A percentile compares a stretch with the other conserved stretches of the same genome.
These are phyloP conservation scores for Chaetomidium leptoderma DNA, from an alignment of 495 filamentous ascomycete genomes.

Conservation along the genomic window DNA sequence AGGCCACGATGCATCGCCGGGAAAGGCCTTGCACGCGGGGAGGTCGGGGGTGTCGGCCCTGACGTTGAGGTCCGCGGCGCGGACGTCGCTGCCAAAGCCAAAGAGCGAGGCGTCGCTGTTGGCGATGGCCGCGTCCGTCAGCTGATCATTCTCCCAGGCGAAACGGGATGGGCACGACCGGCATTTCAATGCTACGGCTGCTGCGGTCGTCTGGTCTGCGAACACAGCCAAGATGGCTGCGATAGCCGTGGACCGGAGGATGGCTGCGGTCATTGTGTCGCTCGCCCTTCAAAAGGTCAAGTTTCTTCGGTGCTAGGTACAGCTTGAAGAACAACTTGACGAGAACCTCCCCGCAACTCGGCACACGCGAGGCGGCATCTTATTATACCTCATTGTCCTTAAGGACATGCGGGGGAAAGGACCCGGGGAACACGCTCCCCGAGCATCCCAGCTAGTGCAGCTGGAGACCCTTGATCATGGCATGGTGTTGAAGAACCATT, in stretches of 20 bases:
- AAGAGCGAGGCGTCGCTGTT: slow-evolving; percentile 8
- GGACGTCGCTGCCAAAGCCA: slow-evolving; percentile 8
- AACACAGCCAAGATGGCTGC: slow-evolving; percentile 9
- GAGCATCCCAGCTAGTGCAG: neutral
- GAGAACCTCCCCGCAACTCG: neutral
- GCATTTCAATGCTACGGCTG: neutral
- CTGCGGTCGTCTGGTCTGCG: slow-evolving; percentile 1
- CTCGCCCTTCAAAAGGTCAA: neutral
- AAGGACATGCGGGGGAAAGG: neutral
- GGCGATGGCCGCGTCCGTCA: slow-evolving; percentile 16
- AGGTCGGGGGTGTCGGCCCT: neutral
- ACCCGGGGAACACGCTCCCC: neutral
- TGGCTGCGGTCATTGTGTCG: neutral
- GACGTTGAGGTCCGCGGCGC: neutral
- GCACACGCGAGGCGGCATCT: neutral
- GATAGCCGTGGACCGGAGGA: neutral
- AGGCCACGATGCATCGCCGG: slow-evolving; percentile 48
- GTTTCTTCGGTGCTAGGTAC: neutral
- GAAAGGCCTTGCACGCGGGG: slow-evolving; percentile 47
- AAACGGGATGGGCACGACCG: slow-evolving; percentile 17
- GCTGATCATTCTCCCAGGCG: slow-evolving; percentile 18
- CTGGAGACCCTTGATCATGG: neutral
- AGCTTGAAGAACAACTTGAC: neutral
- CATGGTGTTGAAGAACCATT: slow-evolving; percentile 2
- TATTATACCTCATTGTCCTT: neutral